Evolutionary conservation across 2,329 filamentous ascomycete genomes (phyloP), one percentile per base, ranked within the genome.

Genomic region (Mycosphaerella sp.): DNA sequence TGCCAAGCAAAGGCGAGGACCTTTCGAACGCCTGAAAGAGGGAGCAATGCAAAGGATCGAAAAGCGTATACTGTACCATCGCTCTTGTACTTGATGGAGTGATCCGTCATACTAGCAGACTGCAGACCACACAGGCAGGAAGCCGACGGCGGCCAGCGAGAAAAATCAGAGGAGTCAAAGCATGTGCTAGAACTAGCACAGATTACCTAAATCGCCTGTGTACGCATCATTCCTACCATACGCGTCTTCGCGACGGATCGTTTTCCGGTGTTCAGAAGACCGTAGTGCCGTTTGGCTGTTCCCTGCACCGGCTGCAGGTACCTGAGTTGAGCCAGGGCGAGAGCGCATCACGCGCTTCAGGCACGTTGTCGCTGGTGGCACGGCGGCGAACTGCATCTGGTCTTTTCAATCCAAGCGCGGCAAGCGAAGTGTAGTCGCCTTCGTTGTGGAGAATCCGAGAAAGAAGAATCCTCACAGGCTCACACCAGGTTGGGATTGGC

Each of bases 51-150:
- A 30, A n/a, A 18, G 16, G 30, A 25, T 6, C 39, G 28, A 17
- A 7, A 12, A 49, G 30, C 18, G 30, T 42, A 36, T 13, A 21
- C 21, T 12, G 45, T 49, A 42, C 39, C 45, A 34, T n/a, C 2
- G 3, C 6, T 30, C 28, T 28, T 30, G 28, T 17, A 36, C 14
- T 12, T 12, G 39, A 27, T 41, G 45, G 16, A 42, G 17, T 49
- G 41, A 32, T 42, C 41, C 45, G 37, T 41, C 45, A 37, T 49
- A 49, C 41, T 42, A 41, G 45, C 37, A 41, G 25, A 48, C 12
- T 1, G 14, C 17, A 14, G 6, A 21, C 12, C 13, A 37, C 37
- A 30, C 25, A 42, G 14, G 45, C 45, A 42, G 25, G 8, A 12
- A 41, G 28, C 37, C 14, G 45, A 41, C 21, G 45, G 25, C 39